phyloP scores from a whole-genome alignment of 345 rosid species.

The Lepidium sativum region DNA sequence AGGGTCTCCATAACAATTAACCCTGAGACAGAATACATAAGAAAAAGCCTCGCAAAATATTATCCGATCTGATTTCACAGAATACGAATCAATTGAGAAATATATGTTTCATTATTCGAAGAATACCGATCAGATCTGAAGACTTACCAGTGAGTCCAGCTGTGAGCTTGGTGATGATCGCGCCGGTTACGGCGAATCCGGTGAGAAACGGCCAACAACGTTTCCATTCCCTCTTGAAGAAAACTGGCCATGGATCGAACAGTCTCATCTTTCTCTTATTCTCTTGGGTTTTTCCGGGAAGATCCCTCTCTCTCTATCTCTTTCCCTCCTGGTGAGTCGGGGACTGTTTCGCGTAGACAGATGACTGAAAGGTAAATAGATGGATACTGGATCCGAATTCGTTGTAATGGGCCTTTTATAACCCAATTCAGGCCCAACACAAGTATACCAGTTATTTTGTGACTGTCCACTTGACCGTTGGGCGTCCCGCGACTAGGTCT shows the following conservation, averaged over 20 bases:
- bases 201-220: constrained; percentile 84
- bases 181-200: constrained; percentile 73
- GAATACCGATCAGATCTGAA: constrained; percentile 19
- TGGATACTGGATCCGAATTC: background rate
- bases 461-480: background rate
- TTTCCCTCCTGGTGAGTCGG: background rate
- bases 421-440: background rate
- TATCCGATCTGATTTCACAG: background rate
- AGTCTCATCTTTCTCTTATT: constrained; percentile 23
- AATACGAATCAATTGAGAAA: background rate
- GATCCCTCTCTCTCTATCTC: background rate
- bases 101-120: background rate
- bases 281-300: background rate
- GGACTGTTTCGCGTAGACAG: constrained; percentile 2
- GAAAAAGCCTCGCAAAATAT: background rate
- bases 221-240: constrained; percentile 79
- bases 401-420: background rate
- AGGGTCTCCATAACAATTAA: constrained; percentile 10
- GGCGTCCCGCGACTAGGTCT: background rate
- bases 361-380: background rate
- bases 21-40: background rate
- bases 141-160: constrained; percentile 63
- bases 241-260: constrained; percentile 79
- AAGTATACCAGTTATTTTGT: background rate
- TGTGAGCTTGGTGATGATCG: constrained; percentile 58